Evolutionary conservation across 257 asterid species (phyloP).

Genomic region (Salvia hispanica): DNA sequence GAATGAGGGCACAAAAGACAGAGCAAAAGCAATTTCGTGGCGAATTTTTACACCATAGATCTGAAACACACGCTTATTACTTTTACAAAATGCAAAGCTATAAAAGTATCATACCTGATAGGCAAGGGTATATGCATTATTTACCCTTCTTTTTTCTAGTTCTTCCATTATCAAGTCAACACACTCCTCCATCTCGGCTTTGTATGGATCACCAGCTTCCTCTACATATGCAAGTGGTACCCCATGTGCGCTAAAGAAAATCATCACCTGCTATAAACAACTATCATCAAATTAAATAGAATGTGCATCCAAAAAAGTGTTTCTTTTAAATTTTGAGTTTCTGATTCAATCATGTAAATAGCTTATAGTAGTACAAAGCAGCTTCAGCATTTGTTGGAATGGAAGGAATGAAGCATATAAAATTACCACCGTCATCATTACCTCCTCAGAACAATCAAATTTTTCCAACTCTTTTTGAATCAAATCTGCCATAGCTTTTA

Average conservation of each 20-base stretch:
- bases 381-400: slow-evolving; percentile 21
- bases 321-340: not conserved
- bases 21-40: slow-evolving; percentile 2
- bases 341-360: slow-evolving; percentile 17
- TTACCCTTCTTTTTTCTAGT: slow-evolving; percentile 69
- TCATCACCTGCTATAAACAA: slow-evolving; percentile 70
- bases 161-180: slow-evolving; percentile 98
- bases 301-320: not conserved
- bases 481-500: slow-evolving; percentile 92
- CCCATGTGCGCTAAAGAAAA: slow-evolving; percentile 99
- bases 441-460: slow-evolving; percentile 80
- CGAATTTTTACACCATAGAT: not conserved
- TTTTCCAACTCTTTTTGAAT: slow-evolving; percentile 79
- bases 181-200: slow-evolving; percentile 99
- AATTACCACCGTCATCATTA: slow-evolving; percentile 37
- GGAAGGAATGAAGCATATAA: slow-evolving; percentile 11
- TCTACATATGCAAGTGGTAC: slow-evolving; percentile 98
- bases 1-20: slow-evolving; percentile 3
- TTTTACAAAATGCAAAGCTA: slow-evolving; percentile 12
- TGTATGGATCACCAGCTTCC: slow-evolving; percentile 99
- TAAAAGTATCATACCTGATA: slow-evolving; percentile 70
- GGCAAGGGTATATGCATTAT: slow-evolving; percentile 83
- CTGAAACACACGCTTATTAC: slow-evolving; percentile 11
- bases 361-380: slow-evolving; percentile 2
- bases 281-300: slow-evolving; percentile 26